Conservation (phyloP, 306 rosid genomes). For the Glycine latifolia region DNA sequence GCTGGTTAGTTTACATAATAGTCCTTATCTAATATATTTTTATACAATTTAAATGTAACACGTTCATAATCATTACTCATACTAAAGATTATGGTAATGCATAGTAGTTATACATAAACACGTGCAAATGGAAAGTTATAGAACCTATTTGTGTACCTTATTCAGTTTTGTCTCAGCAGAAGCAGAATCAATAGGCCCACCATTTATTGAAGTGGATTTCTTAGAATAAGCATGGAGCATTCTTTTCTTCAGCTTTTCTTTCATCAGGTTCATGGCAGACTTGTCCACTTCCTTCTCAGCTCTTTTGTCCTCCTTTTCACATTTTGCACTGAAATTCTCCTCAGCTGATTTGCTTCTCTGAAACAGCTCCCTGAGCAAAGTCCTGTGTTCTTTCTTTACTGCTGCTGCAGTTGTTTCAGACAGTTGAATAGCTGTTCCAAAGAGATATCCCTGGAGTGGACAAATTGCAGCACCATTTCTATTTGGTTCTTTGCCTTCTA, state of each 20-base stretch:
- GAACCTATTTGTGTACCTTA: constrained; percentile 61
- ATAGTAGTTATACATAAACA: neutral
- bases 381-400: constrained; percentile 81
- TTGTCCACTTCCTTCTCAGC: constrained; percentile 68
- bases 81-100: constrained; percentile 10
- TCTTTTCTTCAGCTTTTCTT: constrained; percentile 77
- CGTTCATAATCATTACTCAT: neutral
- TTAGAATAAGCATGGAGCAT: constrained; percentile 70
- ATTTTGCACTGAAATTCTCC: constrained; percentile 62
- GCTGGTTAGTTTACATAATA: neutral
- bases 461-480: constrained; percentile 67
- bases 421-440: constrained; percentile 77
- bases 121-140: neutral
- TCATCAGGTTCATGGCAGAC: constrained; percentile 70
- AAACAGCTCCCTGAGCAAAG: constrained; percentile 87
- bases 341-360: constrained; percentile 76
- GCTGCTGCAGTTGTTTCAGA: constrained; percentile 68
- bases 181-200: constrained; percentile 64
- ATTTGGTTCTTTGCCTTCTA: constrained; percentile 60
- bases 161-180: constrained; percentile 82
- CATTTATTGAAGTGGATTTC: constrained; percentile 51
- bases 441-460: constrained; percentile 87
- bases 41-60: neutral
- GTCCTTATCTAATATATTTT: neutral
- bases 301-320: constrained; percentile 66